Conservation (phyloP, 495 filamentous ascomycete species). For the Penicillium macrosclerotiorum region DNA sequence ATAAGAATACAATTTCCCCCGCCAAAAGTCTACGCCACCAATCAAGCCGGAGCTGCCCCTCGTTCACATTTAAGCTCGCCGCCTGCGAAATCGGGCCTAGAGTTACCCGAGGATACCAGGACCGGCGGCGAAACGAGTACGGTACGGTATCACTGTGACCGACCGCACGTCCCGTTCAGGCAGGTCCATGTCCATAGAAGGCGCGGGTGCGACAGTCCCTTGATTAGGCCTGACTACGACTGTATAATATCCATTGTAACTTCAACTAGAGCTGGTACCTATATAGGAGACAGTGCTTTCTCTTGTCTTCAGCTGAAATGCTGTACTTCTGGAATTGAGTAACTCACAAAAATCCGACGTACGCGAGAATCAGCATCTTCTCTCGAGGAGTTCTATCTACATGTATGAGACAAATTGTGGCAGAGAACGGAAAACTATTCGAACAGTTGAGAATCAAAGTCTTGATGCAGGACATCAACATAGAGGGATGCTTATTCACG, state of each 20-base stretch:
- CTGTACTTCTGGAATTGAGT: background rate
- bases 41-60: constrained; percentile 12
- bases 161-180: background rate
- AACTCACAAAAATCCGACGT: too few relatives aligned
- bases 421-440: too few relatives aligned
- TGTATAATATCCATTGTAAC: too few relatives aligned
- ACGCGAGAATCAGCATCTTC: too few relatives aligned
- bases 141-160: constrained; percentile 2
- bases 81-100: background rate
- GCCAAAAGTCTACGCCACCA: constrained; percentile 13
- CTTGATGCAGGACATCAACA: background rate
- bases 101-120: constrained; percentile 15
- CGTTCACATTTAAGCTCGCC: constrained; percentile 13
- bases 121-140: background rate
- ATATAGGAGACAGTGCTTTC: too few relatives aligned
- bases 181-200: background rate
- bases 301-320: too few relatives aligned
- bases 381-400: too few relatives aligned
- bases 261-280: too few relatives aligned
- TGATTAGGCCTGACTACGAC: too few relatives aligned
- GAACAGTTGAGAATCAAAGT: background rate
- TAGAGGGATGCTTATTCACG: too few relatives aligned
- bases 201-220: too few relatives aligned
- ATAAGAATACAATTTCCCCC: constrained; percentile 12
- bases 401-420: too few relatives aligned